These are phyloP conservation scores for Ophiostoma sp. DNA, from an alignment of 2,329 filamentous ascomycete genomes.

Conservation along the genomic window DNA sequence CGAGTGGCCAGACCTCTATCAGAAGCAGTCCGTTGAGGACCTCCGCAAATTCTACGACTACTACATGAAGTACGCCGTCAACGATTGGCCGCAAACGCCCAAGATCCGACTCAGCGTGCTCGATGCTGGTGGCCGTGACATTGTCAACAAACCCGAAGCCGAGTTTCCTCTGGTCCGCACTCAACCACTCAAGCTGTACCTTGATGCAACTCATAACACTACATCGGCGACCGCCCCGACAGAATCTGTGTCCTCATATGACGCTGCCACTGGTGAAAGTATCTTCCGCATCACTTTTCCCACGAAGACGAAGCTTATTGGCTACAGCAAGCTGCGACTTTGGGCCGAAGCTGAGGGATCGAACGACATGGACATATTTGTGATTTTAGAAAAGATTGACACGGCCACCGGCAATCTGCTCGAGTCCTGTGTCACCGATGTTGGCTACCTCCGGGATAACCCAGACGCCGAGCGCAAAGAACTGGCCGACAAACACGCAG, in stretches of 20 bases:
- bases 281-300: not conserved
- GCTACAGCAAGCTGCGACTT: not conserved
- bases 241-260: not conserved
- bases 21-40: not conserved
- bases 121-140: not conserved
- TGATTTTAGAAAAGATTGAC: not conserved
- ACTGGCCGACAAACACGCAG: not conserved
- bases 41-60: not conserved
- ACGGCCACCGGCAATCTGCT: not conserved
- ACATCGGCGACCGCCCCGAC: not conserved
- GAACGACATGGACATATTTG: not conserved
- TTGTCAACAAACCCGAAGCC: not conserved
- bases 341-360: not conserved
- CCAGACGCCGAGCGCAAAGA: not conserved
- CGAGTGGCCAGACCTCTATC: not conserved
- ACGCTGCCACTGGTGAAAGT: not conserved
- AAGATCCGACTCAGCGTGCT: not conserved
- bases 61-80: not conserved
- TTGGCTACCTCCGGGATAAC: not conserved
- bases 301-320: not conserved
- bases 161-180: not conserved
- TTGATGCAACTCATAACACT: not conserved
- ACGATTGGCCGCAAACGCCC: not conserved
- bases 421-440: not conserved
- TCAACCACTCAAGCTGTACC: not conserved